Base-by-base conservation (phyloP, 225 moss, liverwort and hornwort species). In the Marchantia polymorpha region DNA sequence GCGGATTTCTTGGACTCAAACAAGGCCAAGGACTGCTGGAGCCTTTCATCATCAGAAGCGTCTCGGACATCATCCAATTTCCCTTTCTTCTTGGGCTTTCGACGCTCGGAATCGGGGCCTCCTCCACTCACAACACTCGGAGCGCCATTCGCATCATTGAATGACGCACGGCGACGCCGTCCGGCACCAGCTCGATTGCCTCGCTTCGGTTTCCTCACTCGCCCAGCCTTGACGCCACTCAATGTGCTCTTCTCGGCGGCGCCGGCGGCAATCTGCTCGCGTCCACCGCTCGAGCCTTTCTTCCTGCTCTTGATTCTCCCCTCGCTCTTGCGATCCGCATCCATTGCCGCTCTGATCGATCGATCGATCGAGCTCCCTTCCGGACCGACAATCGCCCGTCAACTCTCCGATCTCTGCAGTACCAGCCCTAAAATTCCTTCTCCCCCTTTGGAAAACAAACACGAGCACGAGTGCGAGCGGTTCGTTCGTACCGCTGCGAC, bases 111-210 rank as follows among this genome's bases (percentile, higher is more conserved):
- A 55, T 31, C 53, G 10, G 75, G 29, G 15, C 69, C 70, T 52
- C 11, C 48, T 31, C 68, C 70, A 77, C 5, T 12, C 4, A 10
- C 14, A 12, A 47, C 39, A 12, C 20, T 47, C 49, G 3, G 10
- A 19, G 7, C 60, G 39, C 83, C 53, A 56, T 51, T 26, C 53
- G 80, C 61, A 15, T 11, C 48, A 73, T 6, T 27, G 1, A 14
- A 14, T 13, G 16, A 66, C 54, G 26, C 77, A 29, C n/a, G 63
- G 69, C 63, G 58, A n/a, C 25, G 75, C 78, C 83, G 81, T 84
- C 83, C 82, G 82, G 39, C 58, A 39, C 75, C 75, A 8, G 25
- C 75, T 58, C 75, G 75, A 75, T 46, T 79, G 78, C 86, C 83
- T 78, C 31, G 56, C 58, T 64, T 69, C 30, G 67, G 17, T 80